Evolutionary conservation across 495 filamentous ascomycete species (phyloP).

Genomic region (Penicillium roqueforti): DNA sequence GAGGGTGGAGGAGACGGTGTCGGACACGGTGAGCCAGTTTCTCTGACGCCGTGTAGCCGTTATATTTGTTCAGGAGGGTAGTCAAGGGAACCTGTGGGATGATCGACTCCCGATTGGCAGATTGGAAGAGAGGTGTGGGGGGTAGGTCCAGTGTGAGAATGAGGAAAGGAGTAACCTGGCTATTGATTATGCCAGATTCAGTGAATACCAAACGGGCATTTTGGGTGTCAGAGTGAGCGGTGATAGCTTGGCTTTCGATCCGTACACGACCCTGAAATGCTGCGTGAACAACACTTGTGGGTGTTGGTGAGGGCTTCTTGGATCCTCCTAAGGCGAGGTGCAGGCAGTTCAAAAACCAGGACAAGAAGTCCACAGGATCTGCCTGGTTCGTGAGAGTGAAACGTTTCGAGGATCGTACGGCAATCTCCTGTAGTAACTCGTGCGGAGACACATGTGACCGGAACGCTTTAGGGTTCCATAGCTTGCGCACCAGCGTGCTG

Average conservation of each 20-base stretch:
- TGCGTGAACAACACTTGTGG: slow-evolving; percentile 72
- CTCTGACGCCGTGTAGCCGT: slow-evolving; percentile 83
- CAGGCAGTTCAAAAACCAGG: slow-evolving; percentile 95
- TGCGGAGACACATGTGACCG: slow-evolving; percentile 96
- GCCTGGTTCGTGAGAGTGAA: slow-evolving; percentile 90
- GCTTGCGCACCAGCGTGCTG: slow-evolving; percentile 87
- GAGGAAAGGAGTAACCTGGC: slow-evolving; percentile 71
- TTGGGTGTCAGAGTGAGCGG: slow-evolving; percentile 76
- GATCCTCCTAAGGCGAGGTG: slow-evolving; percentile 88
- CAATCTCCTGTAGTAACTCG: slow-evolving; percentile 93
- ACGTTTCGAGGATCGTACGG: slow-evolving; percentile 80
- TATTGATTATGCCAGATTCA: slow-evolving; percentile 77
- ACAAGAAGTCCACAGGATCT: slow-evolving; percentile 93
- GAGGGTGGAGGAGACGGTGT: slow-evolving; percentile 86
- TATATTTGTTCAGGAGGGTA: slow-evolving; percentile 89
- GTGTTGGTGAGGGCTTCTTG: slow-evolving; percentile 67
- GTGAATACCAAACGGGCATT: slow-evolving; percentile 90
- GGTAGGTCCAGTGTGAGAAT: slow-evolving; percentile 92
- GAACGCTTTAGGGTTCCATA: slow-evolving; percentile 98
- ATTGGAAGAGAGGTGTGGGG: slow-evolving; percentile 93
- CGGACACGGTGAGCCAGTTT: slow-evolving; percentile 78
- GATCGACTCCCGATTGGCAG: slow-evolving; percentile 83
- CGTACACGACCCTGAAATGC: slow-evolving; percentile 91
- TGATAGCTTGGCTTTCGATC: slow-evolving; percentile 92
- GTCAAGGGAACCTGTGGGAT: slow-evolving; percentile 93